Evolutionary conservation across 257 asterid genomes (phyloP).

Genomic region (Euphrasia confusa): DNA sequence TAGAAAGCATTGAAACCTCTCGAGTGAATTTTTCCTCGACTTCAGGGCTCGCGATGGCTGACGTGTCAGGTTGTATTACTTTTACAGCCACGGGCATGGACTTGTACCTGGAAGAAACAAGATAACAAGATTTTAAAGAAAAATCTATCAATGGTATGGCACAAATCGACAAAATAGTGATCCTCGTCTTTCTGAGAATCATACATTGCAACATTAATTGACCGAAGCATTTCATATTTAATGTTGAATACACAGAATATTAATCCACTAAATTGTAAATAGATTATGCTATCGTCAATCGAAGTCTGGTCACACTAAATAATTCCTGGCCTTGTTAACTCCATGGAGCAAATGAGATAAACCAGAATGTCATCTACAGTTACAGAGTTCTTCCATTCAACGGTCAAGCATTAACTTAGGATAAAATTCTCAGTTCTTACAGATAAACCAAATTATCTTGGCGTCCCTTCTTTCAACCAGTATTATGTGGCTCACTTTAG

Average conservation of each 20-base stretch:
- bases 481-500: not conserved
- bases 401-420: not conserved
- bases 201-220: not conserved
- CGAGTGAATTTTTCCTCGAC: conserved; percentile 38
- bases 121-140: not conserved
- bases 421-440: not conserved
- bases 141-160: not conserved
- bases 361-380: not conserved
- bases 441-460: not conserved
- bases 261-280: not conserved
- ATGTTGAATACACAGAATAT: not conserved
- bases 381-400: not conserved
- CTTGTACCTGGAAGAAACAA: conserved; percentile 36
- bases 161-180: not conserved
- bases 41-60: conserved; percentile 38
- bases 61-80: conserved; percentile 40
- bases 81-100: conserved; percentile 51
- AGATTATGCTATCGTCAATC: not conserved
- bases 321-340: not conserved
- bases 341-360: conserved; percentile 12
- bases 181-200: not conserved
- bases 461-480: not conserved
- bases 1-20: conserved; percentile 53
- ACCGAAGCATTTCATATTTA: not conserved
- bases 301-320: not conserved